Evolutionary conservation across 164 flowering plant genomes (phyloP), one percentile per base, ranked within the genome.

Genomic region (Nymphaea colorata): DNA sequence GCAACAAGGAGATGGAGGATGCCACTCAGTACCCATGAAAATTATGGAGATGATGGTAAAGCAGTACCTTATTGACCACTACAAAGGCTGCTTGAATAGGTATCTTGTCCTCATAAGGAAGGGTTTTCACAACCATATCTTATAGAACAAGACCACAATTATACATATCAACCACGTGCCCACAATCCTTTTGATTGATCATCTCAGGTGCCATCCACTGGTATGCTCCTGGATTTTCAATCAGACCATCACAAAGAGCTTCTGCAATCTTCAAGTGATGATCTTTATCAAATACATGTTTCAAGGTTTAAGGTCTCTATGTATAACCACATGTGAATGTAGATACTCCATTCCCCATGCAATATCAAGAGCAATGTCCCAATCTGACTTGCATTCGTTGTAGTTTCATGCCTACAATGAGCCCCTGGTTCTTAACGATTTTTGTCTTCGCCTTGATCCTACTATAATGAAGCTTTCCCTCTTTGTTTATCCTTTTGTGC

Each of bases 181-280:
- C 86, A 70, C 90, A 87, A 2, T 82, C 66, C 70, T 85, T 90
- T 42, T 79, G 86, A 67, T 84, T 88, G 63, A 89, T 89, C 98
- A 91, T 85, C 74, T 94, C 98, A 18, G 98, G 98, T 18, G 98
- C 98, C 98, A 94, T 94, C 98, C 98, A 93, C 0, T 97, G 89
- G 63, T 80, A 93, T 18, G 98, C 91, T 7, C 98, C 97, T 8
- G 90, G 90, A 64, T 91, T 96, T 77, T 88, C 97, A 2, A 82
- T 83, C 70, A 89, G 67, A 43, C 76, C 65, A 77, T 94, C 95
- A 79, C 97, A 83, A 65, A 76, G 77, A 44, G 81, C 86, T 70
- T 94, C 98, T 41, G 93, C 97, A 70, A 94, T 73, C 73, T 91
- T 91, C 77, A 88, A 70, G 71, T 71, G 79, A 70, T 83, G 87